Percentiles rank a stretch among this genome's conserved stretches.
Conservation (phyloP, 495 filamentous ascomycete genomes). For the Aspergillus coremiiformis region DNA sequence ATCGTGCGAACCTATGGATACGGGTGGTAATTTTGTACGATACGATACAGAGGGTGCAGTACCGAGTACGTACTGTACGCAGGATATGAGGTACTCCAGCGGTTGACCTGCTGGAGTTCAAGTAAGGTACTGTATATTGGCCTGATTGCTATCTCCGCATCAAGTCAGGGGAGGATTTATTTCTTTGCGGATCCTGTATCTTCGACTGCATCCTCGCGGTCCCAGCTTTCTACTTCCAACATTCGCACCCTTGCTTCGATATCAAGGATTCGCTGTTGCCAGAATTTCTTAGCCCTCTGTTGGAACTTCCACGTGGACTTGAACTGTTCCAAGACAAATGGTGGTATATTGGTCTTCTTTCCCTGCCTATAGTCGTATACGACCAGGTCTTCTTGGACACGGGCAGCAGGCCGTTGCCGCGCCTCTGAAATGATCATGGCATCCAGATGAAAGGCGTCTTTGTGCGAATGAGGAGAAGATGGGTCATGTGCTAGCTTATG, state of each 20-base stretch:
- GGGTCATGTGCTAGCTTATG: slow-evolving; percentile 66
- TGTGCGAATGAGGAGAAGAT: slow-evolving; percentile 23
- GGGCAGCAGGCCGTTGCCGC: slow-evolving; percentile 68
- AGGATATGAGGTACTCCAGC: not conserved
- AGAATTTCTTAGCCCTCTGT: slow-evolving; percentile 46
- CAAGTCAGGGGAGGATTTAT: not conserved
- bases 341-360: slow-evolving; percentile 47
- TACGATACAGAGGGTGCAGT: not conserved
- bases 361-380: slow-evolving; percentile 71
- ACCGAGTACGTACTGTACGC: not conserved
- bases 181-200: slow-evolving; percentile 51
- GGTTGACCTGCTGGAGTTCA: not conserved
- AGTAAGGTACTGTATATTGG: not conserved
- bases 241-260: slow-evolving; percentile 48
- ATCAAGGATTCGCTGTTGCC: slow-evolving; percentile 43
- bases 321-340: slow-evolving; percentile 63
- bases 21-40: not conserved
- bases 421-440: slow-evolving; percentile 70
- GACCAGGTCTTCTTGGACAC: slow-evolving; percentile 74
- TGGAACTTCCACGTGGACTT: slow-evolving; percentile 58
- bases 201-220: slow-evolving; percentile 61
- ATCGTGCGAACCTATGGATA: too few species aligned
- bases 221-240: slow-evolving; percentile 70
- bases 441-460: slow-evolving; percentile 50
- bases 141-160: not conserved